Evolutionary conservation across 164 flowering plant genomes (phyloP), one percentile per base, ranked within the genome.

Genomic region (Euptelea pleiosperma): DNA sequence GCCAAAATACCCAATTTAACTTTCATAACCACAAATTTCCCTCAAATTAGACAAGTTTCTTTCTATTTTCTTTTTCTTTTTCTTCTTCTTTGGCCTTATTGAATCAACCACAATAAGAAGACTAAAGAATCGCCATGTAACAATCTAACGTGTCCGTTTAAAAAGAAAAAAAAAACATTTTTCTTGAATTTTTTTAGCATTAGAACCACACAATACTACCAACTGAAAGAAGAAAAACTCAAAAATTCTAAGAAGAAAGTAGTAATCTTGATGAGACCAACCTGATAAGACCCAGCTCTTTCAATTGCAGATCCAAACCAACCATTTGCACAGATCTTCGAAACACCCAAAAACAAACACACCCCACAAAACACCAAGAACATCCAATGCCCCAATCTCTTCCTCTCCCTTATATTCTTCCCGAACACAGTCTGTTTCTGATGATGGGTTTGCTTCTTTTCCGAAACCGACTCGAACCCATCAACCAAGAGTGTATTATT

Each of bases 351-450:
- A 55, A 88, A 79, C 78, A 93, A 75, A 42, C 95, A 90, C 25
- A 80, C 68, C 56, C 93, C 97, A 71, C 97, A 88, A 52, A 90
- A 90, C 41, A 73, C 50, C n/a, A 88, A 72, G 68, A 93, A 90
- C 92, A 93, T 81, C 85, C 70, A 85, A 51, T 86, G 94, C 43
- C 92, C 96, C 52, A 87, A 57, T 60, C 75, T 81, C 77, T 70
- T 87, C 79, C 40, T 84, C 67, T 75, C 91, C 65, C 75, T 78
- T 8, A 76, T 52, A 50, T 31, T 73, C 57, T 52, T 65, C 37
- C 58, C 55, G 34, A 65, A 44, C 58, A 42, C 28, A 36, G 51
- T 70, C 70, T 75, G 80, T 9, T 41, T 65, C 57, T 65, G 64
- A 16, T 35, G 50, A 31, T 58, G 75, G 52, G 55, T 39, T 8